Evolutionary conservation across 75 land plant species (phyloP).

Genomic region (Selaginella tamariscina): DNA sequence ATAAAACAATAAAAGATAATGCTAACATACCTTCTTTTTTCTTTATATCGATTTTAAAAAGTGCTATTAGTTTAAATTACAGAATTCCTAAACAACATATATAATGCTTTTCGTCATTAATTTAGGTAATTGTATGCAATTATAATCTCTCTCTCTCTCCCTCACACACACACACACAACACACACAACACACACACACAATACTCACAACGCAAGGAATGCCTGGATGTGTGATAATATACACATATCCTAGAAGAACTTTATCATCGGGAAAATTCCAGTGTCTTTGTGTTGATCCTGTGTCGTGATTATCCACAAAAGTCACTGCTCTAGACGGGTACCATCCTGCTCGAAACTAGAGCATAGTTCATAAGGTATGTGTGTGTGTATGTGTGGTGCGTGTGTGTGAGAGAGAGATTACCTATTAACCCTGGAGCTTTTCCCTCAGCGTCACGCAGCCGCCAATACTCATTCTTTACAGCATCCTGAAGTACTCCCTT

Average conservation of each 20-base stretch:
- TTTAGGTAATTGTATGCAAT: no score
- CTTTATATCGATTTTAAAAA: no score
- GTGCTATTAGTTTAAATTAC: no score
- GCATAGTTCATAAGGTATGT: no score
- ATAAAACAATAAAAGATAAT: no score
- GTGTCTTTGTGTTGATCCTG: conserved; percentile 71
- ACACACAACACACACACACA: no score
- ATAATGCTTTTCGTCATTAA: no score
- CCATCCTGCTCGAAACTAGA: conserved; percentile 24
- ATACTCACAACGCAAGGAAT: conserved; percentile 30
- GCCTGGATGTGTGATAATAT: conserved; percentile 82
- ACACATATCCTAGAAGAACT: conserved; percentile 81
- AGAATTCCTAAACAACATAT: no score
- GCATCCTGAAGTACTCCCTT: conserved; percentile 72
- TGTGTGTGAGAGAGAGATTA: neutral
- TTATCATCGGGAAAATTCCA: conserved; percentile 50
- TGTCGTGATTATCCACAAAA: conserved; percentile 89
- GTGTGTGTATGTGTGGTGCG: no score
- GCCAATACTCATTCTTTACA: conserved; percentile 73
- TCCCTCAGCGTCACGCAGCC: conserved; percentile 59
- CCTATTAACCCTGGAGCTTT: conserved; percentile 76
- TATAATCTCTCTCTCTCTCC: no score
- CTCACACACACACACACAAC: no score
- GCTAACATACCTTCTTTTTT: no score
- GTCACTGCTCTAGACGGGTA: conserved; percentile 95